Evolutionary conservation across 176 grass and related monocot genomes (phyloP), one percentile per base, ranked within the genome.

Genomic region (Rhynchospora tenuis): DNA sequence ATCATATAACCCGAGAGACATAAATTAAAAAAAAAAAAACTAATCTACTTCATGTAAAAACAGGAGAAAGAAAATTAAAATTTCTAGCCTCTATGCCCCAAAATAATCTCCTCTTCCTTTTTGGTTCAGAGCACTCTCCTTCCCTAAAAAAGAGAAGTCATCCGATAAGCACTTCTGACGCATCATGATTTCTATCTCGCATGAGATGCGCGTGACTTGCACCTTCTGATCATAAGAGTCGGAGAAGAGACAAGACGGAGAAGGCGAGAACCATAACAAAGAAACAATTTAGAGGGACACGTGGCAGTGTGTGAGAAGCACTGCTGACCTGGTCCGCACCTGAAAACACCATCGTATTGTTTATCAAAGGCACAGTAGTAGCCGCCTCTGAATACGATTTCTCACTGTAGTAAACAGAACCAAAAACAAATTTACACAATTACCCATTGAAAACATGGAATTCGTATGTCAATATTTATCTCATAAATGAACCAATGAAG

Each of bases 351-450:
- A 93, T 90, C 66, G 85, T 90, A 27, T 85, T 73, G 85, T 86
- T 93, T 6, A 59, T 73, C 46, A 69, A 71, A 57, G 88, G 88
- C 1, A 81, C 24, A 23, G 87, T 84, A 70, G 83, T 84, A 70
- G 83, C 86, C 13, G 83, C 83, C 72, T 83, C 79, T 3, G 88
- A 79, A 64, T 90, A 90, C 57, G 91, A 88, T 63, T 93, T 93
- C 26, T 84, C 84, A 69, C 91, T 93, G 86, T 67, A 68, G 9
- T 64, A 74, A 2, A 61, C 46, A 85, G 47, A 6, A 2, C 15
- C 1, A 55, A 55, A 38, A 38, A 52, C 46, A 63, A 33, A 55
- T 67, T 69, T 73, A 16, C n/a, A 15, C 9, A 59, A 16, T 46
- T 52, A 62, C 23, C 65, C 29, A 70, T 51, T 26, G 27, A 54